Percentiles rank a stretch among this genome's conserved stretches.
Evolutionary conservation across 2,329 filamentous ascomycete species (phyloP).

Genomic region (Microdochium trichocladiopsis): DNA sequence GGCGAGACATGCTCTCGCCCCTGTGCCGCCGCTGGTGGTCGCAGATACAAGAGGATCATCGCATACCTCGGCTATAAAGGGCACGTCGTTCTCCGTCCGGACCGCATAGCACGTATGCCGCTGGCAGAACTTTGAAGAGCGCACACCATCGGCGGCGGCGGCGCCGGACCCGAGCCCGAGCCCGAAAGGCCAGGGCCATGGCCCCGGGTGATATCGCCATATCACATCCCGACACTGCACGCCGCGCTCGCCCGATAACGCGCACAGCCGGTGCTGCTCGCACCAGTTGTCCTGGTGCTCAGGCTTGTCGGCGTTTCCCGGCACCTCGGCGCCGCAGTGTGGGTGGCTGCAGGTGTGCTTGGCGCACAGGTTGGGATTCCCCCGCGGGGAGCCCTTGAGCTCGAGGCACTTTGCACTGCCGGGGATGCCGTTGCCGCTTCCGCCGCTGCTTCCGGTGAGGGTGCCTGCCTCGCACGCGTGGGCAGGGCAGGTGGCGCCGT

Average conservation of each 20-base stretch:
- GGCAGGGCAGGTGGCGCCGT: constrained; percentile 1
- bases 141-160: not conserved
- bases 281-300: constrained; percentile 7
- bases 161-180: no score
- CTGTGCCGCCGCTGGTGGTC: not conserved
- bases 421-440: not conserved
- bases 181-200: no score
- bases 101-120: constrained; percentile 8
- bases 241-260: constrained; percentile 6
- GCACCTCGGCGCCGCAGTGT: constrained; percentile 6
- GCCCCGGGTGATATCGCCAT: constrained; percentile 5
- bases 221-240: constrained; percentile 12
- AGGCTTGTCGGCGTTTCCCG: constrained; percentile 1
- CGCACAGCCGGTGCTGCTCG: constrained; percentile 10
- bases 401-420: not conserved
- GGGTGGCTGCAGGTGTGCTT: constrained; percentile 11
- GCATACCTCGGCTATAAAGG: not conserved
- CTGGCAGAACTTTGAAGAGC: constrained; percentile 5
- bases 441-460: no score
- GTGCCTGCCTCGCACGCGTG: constrained; percentile 4
- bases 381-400: not conserved
- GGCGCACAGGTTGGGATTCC: not conserved
- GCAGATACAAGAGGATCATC: not conserved
- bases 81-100: not conserved
- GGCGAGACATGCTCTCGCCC: not conserved